Percentiles rank a stretch among this genome's conserved stretches.
Evolutionary conservation across 176 grass and related monocot species (phyloP).

Genomic region (Triticum dicoccoides): DNA sequence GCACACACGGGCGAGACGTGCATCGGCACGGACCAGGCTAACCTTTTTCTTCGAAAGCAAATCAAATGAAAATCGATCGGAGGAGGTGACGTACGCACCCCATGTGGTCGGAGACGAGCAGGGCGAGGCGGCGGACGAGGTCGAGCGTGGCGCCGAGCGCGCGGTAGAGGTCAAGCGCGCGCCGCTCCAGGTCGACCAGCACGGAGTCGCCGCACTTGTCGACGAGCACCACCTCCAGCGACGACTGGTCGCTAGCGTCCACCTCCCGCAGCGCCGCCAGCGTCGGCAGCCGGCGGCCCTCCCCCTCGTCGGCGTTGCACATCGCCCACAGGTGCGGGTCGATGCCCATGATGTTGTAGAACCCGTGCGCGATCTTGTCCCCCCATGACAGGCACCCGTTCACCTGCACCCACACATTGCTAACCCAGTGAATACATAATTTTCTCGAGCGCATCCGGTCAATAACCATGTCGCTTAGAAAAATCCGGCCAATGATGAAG

Average conservation of each 20-base stretch:
- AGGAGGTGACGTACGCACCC: conserved; percentile 31
- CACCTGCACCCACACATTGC: conserved; percentile 40
- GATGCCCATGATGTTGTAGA: conserved; percentile 94
- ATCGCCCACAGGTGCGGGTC: conserved; percentile 88
- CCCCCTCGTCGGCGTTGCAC: conserved; percentile 76
- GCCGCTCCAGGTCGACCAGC: conserved; percentile 63
- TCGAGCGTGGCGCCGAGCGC: conserved; percentile 49
- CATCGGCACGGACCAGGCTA: not conserved
- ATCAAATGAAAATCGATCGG: not conserved
- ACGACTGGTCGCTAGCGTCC: conserved; percentile 57
- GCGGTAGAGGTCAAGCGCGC: conserved; percentile 48
- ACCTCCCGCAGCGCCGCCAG: conserved; percentile 62
- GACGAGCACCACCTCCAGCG: conserved; percentile 78
- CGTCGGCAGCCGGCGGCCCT: conserved; percentile 68
- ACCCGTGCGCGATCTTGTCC: conserved; percentile 73
- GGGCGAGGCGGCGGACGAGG: conserved; percentile 62
- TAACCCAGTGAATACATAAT: no score
- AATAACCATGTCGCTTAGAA: not conserved
- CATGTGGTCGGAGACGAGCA: conserved; percentile 84
- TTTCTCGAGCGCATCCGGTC: not conserved
- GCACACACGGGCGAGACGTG: conserved; percentile 7
- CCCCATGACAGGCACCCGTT: conserved; percentile 79
- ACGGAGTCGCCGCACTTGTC: conserved; percentile 54
- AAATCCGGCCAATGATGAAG: not conserved
- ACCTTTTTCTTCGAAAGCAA: not conserved